phyloP scores from a whole-genome alignment of 495 filamentous ascomycete species.

The Durotheca rogersii region DNA sequence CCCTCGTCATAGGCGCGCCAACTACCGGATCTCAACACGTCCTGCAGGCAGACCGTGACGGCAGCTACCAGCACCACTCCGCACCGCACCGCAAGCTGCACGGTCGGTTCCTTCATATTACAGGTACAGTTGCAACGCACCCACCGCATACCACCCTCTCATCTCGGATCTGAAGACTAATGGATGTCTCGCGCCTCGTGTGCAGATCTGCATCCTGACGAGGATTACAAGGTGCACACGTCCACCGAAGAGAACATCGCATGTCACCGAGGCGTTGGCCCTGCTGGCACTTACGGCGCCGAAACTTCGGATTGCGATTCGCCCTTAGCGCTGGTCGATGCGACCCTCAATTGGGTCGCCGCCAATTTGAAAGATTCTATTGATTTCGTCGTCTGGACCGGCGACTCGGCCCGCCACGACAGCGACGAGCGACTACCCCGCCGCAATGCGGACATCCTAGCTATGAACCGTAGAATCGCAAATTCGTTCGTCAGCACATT shows the following conservation, averaged over 20 bases:
- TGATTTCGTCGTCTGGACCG: slow-evolving; percentile 98
- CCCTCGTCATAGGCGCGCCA: slow-evolving; percentile 30
- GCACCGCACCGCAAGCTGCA: slow-evolving; percentile 54
- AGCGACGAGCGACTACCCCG: slow-evolving; percentile 85
- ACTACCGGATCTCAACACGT: slow-evolving; percentile 30
- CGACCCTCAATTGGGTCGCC: slow-evolving; percentile 90
- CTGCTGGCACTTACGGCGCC: slow-evolving; percentile 77
- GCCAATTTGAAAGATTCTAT: slow-evolving; percentile 77
- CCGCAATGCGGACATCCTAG: slow-evolving; percentile 67
- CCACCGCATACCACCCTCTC: slow-evolving; percentile 13
- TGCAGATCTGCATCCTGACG: slow-evolving; percentile 86
- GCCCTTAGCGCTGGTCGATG: slow-evolving; percentile 76
- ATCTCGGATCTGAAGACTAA: slow-evolving; percentile 6
- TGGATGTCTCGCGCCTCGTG: slow-evolving; percentile 16
- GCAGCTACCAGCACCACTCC: slow-evolving; percentile 9
- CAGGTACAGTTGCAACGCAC: slow-evolving; percentile 59
- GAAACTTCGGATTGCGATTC: slow-evolving; percentile 87
- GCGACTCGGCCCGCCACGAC: slow-evolving; percentile 93
- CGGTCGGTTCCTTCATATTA: slow-evolving; percentile 92
- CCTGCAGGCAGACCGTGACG: slow-evolving; percentile 27
- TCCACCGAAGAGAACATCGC: slow-evolving; percentile 64
- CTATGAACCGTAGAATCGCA: slow-evolving; percentile 72
- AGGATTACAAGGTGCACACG: slow-evolving; percentile 74
- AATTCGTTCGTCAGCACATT: slow-evolving; percentile 76
- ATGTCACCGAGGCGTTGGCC: slow-evolving; percentile 78